Evolutionary conservation across 1,284 basidiomycete species (phyloP).

Genomic region (Coniferiporia sulphurascens): DNA sequence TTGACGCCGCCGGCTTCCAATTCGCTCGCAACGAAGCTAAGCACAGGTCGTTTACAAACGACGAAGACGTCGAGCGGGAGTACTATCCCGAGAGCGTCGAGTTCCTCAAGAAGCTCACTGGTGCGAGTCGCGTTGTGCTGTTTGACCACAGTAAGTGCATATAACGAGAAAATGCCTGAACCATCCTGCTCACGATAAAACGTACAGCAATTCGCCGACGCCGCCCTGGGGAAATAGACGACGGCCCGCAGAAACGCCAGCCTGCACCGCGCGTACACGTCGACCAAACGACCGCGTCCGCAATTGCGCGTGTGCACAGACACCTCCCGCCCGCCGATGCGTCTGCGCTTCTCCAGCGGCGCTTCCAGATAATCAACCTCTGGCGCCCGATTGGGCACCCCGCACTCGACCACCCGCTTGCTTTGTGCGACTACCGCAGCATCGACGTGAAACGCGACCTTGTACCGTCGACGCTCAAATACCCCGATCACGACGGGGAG

Average conservation of each 20-base stretch:
- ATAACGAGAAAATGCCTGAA: neutral
- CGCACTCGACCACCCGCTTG: conserved; percentile 55
- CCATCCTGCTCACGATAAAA: neutral
- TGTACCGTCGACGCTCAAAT: conserved; percentile 45
- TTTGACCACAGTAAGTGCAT: conserved; percentile 56
- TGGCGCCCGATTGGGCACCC: conserved; percentile 59
- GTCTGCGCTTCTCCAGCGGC: conserved; percentile 21
- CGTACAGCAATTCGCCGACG: conserved; percentile 37
- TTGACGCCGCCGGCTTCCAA: conserved; percentile 56
- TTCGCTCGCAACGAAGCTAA: conserved; percentile 37
- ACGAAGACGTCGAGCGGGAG: conserved; percentile 43
- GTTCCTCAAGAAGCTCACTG: conserved; percentile 55
- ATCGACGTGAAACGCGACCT: conserved; percentile 45
- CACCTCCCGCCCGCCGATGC: conserved; percentile 26
- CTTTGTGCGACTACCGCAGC: conserved; percentile 55
- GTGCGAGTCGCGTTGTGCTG: conserved; percentile 50
- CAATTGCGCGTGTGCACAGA: conserved; percentile 23
- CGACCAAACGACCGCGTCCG: conserved; percentile 25
- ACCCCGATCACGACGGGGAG: conserved; percentile 52
- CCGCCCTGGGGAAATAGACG: conserved; percentile 33
- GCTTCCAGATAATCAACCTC: conserved; percentile 44
- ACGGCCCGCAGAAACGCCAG: conserved; percentile 35
- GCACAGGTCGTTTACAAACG: conserved; percentile 40
- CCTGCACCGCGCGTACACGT: conserved; percentile 35
- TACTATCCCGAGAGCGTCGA: conserved; percentile 59